phyloP scores from a whole-genome alignment of 2,329 filamentous ascomycete genomes.

The Botryotinia calthae region DNA sequence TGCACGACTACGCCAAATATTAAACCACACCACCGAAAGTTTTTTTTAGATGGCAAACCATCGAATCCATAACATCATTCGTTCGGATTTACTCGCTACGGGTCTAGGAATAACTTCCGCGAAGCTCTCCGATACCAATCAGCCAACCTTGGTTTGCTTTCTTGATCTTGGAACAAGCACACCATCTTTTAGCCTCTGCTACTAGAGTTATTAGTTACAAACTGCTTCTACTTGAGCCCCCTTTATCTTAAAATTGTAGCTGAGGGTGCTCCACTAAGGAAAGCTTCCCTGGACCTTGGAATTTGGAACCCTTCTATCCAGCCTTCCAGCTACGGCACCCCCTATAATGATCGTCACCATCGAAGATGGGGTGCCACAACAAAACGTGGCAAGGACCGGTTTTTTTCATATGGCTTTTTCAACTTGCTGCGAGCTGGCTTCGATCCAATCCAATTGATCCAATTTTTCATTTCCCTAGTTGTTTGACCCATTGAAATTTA shows the following conservation, averaged over 20 bases:
- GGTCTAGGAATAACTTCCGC: constrained; percentile 16
- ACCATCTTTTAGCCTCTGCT: neutral
- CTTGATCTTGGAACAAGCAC: constrained; percentile 9
- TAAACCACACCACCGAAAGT: constrained; percentile 9
- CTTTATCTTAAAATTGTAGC: constrained; percentile 9
- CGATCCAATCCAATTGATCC: neutral
- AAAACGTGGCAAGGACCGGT: constrained; percentile 18
- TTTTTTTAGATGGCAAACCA: neutral
- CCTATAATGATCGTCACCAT: constrained; percentile 17
- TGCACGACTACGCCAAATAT: constrained; percentile 8
- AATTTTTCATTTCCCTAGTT: neutral
- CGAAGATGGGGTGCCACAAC: constrained; percentile 18
- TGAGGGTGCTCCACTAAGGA: neutral
- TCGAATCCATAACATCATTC: neutral
- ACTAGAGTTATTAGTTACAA: neutral
- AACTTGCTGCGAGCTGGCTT: neutral
- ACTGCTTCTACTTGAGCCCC: constrained; percentile 12
- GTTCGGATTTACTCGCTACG: constrained; percentile 1
- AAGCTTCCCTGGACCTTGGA: neutral
- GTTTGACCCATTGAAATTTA: constrained; percentile 10
- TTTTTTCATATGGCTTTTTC: constrained; percentile 10
- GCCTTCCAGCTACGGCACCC: constrained; percentile 5
- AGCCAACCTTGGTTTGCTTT: neutral
- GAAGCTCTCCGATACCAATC: constrained; percentile 8
- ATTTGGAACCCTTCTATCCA: constrained; percentile 1